These are phyloP conservation scores for Yueomyces sinensis DNA, from an alignment of 805 yeast species.

Conservation along the genomic window DNA sequence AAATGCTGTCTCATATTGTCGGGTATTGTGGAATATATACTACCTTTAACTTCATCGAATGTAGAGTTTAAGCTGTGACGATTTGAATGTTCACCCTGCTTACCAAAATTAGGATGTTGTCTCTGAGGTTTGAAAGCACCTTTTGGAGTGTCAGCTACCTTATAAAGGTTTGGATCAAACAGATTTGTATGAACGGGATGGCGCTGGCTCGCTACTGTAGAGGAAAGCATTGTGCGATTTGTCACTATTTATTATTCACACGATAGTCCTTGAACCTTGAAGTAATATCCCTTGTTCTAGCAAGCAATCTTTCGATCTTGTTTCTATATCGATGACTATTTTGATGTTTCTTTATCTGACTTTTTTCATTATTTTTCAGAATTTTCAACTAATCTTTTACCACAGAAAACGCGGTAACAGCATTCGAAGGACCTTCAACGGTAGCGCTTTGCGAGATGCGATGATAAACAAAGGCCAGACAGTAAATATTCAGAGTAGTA, in stretches of 20 bases:
- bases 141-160: slow-evolving; percentile 7
- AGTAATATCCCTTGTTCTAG: no score
- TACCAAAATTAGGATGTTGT: not conserved
- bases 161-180: slow-evolving; percentile 12
- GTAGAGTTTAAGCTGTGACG: not conserved
- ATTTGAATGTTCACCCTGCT: not conserved
- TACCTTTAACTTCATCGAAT: not conserved
- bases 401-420: no score
- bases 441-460: no score
- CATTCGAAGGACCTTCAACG: no score
- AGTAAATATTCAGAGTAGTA: no score
- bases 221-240: slow-evolving; percentile 2
- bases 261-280: not conserved
- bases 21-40: no score
- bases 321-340: no score
- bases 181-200: slow-evolving; percentile 11
- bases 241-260: not conserved
- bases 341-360: no score
- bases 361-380: no score
- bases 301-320: no score
- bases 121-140: slow-evolving; percentile 2
- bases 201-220: slow-evolving; percentile 8
- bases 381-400: no score
- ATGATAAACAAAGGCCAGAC: no score
- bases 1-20: slow-evolving; percentile 3